Evolutionary conservation across 2,329 filamentous ascomycete species (phyloP).

Genomic region (Cercospora sesami): DNA sequence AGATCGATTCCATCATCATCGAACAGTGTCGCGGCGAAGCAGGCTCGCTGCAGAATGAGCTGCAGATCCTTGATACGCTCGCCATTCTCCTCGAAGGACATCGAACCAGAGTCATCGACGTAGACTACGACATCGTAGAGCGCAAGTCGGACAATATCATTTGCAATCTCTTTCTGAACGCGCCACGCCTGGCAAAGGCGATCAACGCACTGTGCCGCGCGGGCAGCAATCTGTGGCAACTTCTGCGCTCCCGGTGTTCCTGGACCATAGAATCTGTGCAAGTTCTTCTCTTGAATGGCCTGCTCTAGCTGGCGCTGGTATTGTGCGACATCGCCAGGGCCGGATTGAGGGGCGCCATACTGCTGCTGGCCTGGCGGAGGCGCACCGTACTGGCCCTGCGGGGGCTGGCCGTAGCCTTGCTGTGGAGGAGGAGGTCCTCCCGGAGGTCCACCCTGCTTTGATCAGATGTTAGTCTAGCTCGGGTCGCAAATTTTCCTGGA

Average conservation of each 20-base stretch:
- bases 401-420: conserved; percentile 26
- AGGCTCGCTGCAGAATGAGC: conserved; percentile 63
- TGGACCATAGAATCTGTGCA: conserved; percentile 61
- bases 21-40: conserved; percentile 66
- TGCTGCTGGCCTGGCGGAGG: conserved; percentile 36
- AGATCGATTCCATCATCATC: conserved; percentile 67
- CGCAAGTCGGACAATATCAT: conserved; percentile 62
- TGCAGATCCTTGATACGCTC: conserved; percentile 66
- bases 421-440: conserved; percentile 25
- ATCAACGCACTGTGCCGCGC: conserved; percentile 54
- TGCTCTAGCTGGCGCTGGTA: conserved; percentile 59
- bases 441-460: conserved; percentile 25
- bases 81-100: conserved; percentile 67
- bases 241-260: conserved; percentile 51
- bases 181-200: conserved; percentile 58
- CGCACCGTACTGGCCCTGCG: conserved; percentile 33
- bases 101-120: conserved; percentile 69
- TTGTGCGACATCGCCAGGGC: conserved; percentile 50
- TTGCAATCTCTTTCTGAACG: conserved; percentile 60
- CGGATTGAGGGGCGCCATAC: conserved; percentile 42
- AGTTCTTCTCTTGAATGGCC: conserved; percentile 60
- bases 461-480: conserved; percentile 25
- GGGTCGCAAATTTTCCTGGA: neutral
- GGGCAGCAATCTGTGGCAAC: conserved; percentile 49
- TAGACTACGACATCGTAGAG: conserved; percentile 64